Conservation (phyloP, 306 rosid species). For the Dalbergia oliveri region DNA sequence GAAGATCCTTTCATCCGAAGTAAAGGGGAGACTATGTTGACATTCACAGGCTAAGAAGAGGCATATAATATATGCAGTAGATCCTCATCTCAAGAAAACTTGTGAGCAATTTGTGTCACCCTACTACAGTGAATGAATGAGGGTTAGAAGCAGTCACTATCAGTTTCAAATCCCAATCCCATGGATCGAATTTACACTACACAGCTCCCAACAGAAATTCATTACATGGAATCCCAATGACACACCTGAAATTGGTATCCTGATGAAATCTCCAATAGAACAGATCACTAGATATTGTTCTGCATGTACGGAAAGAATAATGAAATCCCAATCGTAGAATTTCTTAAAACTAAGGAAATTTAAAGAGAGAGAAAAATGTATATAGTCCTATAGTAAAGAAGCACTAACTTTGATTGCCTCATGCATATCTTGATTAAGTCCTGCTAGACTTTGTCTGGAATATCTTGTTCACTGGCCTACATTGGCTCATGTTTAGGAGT, state of each 20-base stretch:
- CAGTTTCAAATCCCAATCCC: constrained; percentile 42
- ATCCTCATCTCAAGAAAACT: too few relatives aligned
- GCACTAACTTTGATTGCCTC: constrained; percentile 63
- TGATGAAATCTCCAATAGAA: constrained; percentile 50
- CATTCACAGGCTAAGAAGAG: too few relatives aligned
- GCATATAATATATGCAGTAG: too few relatives aligned
- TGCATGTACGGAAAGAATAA: constrained; percentile 59
- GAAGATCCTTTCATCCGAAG: neutral
- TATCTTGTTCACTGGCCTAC: constrained; percentile 86
- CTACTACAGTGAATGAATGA: neutral
- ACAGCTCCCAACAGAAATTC: constrained; percentile 24
- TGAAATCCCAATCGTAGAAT: constrained; percentile 51
- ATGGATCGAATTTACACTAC: constrained; percentile 8
- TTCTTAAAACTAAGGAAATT: constrained; percentile 10
- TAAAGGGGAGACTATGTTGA: too few relatives aligned
- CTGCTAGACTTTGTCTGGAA: constrained; percentile 79
- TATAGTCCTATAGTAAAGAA: constrained; percentile 44
- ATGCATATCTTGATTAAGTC: constrained; percentile 60
- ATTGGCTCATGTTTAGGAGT: constrained; percentile 57
- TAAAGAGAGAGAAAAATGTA: neutral
- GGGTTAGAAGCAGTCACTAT: constrained; percentile 20
- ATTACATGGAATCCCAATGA: constrained; percentile 39
- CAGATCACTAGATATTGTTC: constrained; percentile 46
- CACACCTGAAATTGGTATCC: constrained; percentile 40
- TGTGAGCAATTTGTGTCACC: neutral